Base-by-base conservation (phyloP, 2,329 filamentous ascomycete species). In the Cladosporium cucumerinum region DNA sequence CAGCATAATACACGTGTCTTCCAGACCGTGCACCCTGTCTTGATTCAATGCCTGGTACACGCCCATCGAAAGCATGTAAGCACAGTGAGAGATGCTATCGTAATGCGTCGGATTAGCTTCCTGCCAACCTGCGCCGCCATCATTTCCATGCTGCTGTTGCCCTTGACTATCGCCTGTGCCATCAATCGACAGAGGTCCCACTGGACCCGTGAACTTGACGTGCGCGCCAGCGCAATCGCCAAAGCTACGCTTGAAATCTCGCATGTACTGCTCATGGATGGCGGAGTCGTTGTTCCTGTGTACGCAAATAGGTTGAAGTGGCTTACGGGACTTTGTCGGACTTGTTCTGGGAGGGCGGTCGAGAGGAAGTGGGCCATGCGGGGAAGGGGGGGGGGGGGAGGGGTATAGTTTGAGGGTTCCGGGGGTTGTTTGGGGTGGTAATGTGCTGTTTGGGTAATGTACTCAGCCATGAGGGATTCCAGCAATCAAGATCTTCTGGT, bases 231-330 rank as follows among this genome's bases (percentile, higher is more conserved):
- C 68, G n/a, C 65, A 46, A 12, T 57, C 54, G 0, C 67, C 68
- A 54, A 66, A 69, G 7, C 46, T 67, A 10, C 61, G 14, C 30
- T 69, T 69, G 52, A 69, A 68, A 18, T 65, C 65, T 23, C 52
- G 49, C 68, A 69, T 69, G 54, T 69, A 69, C 3, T 64, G 55
- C 36, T 69, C 66, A 36, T 69, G 68, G 18, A 52, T 28, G 6
- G 39, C 48, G 14, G 64, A 55, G 30, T 69, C 67, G 10, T 48
- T 57, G 25, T 68, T 60, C 1, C 28, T 54, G 54, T 69, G 54
- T 69, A 69, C 21, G 66, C 64, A 67, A 69, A 69, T n/a, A 69
- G 54, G 28, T 69, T 69, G 65, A 69, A 68, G n/a, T 67, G 64
- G 55, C 67, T 67, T 26, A 66, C 64, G 11, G 68, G 68, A 1